Evolutionary conservation across 768 basidiomycete genomes (phyloP).

Genomic region (Lenzites betulinus): DNA sequence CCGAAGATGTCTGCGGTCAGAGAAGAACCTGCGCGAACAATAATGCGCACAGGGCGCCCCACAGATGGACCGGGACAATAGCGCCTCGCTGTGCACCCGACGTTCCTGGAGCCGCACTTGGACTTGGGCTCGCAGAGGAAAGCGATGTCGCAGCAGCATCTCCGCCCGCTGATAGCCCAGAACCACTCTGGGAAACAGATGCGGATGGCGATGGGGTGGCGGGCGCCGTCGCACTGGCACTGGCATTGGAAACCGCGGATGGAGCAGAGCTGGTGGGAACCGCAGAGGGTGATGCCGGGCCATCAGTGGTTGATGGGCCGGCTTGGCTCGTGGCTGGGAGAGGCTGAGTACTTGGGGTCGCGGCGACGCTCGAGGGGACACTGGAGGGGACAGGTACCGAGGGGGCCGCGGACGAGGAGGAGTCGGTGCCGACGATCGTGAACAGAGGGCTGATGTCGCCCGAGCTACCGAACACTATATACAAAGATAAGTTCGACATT

Average conservation of each 20-base stretch:
- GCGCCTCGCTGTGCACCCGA: not conserved
- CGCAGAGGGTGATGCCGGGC: too few species aligned
- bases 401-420: slow-evolving; percentile 3
- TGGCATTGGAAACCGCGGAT: not conserved
- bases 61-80: not conserved
- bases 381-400: not conserved
- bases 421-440: slow-evolving; percentile 27
- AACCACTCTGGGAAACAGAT: not conserved
- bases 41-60: not conserved
- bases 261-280: not conserved
- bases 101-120: not conserved
- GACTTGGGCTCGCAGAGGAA: not conserved
- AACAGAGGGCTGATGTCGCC: slow-evolving; percentile 36
- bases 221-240: not conserved
- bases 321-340: not conserved
- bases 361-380: not conserved
- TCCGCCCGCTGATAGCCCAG: not conserved
- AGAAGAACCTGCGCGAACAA: not conserved
- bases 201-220: not conserved
- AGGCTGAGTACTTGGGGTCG: slow-evolving; percentile 3
- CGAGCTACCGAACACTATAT: slow-evolving; percentile 49
- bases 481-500: too few species aligned
- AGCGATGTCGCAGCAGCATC: too few species aligned
- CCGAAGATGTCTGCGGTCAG: not conserved
- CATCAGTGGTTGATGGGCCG: not conserved